Conservation (phyloP, 371 early-diverging fungal species). For the Catenaria anguillulae region DNA sequence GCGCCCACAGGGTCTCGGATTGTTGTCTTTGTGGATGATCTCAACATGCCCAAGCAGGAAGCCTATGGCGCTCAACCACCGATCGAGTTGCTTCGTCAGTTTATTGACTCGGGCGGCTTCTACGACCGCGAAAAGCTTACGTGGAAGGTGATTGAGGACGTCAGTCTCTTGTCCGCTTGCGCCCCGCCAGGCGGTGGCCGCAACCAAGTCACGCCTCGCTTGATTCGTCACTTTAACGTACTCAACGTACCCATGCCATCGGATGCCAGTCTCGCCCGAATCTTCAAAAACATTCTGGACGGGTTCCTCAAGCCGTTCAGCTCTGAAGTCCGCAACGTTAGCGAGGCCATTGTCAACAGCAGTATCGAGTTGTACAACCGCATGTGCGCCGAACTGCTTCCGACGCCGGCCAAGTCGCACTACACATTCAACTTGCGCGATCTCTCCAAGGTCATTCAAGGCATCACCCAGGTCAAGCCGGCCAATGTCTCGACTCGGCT, state of each 20-base stretch:
- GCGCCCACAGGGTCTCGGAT: slow-evolving; percentile 32
- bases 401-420: slow-evolving; percentile 44
- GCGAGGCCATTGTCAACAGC: slow-evolving; percentile 31
- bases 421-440: slow-evolving; percentile 43
- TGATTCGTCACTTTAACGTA: slow-evolving; percentile 39
- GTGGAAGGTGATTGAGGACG: slow-evolving; percentile 36
- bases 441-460: slow-evolving; percentile 36
- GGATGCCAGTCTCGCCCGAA: slow-evolving; percentile 27
- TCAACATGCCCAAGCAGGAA: slow-evolving; percentile 43
- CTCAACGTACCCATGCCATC: slow-evolving; percentile 31
- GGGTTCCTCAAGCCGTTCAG: slow-evolving; percentile 34
- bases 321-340: slow-evolving; percentile 17
- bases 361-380: slow-evolving; percentile 33
- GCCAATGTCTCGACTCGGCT: slow-evolving; percentile 18
- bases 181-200: slow-evolving; percentile 43
- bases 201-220: slow-evolving; percentile 28
- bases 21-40: slow-evolving; percentile 38
- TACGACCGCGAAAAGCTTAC: slow-evolving; percentile 39
- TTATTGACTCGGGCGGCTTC: slow-evolving; percentile 33
- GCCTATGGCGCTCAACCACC: slow-evolving; percentile 45
- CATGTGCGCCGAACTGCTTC: slow-evolving; percentile 38
- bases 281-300: slow-evolving; percentile 35
- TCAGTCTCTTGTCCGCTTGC: slow-evolving; percentile 34
- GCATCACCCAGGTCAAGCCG: slow-evolving; percentile 29
- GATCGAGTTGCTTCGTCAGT: slow-evolving; percentile 39